These are phyloP conservation scores for Trichoderma sp. DNA, from an alignment of 2,329 filamentous ascomycete genomes.

Conservation along the genomic window DNA sequence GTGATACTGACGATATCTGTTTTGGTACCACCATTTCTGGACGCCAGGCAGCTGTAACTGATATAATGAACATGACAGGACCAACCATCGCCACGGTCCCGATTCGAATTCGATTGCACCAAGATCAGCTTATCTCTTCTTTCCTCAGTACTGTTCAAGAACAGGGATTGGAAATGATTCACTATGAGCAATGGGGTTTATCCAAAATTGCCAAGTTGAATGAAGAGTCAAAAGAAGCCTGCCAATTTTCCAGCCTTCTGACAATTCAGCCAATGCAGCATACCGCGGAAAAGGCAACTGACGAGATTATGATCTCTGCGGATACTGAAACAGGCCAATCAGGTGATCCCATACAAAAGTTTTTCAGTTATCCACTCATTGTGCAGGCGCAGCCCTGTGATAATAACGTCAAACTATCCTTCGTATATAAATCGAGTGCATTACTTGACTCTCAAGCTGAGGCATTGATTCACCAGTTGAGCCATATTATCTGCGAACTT, in stretches of 20 bases:
- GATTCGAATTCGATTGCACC: conserved; percentile 1
- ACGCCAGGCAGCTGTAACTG: conserved; percentile 29
- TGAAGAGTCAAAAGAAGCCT: conserved; percentile 24
- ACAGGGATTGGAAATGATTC: conserved; percentile 29
- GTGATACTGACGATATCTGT: conserved; percentile 34
- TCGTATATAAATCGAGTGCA: neutral
- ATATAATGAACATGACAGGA: conserved; percentile 29
- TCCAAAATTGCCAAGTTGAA: conserved; percentile 32
- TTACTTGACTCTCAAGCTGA: neutral
- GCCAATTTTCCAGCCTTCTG: conserved; percentile 32
- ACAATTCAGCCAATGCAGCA: conserved; percentile 26
- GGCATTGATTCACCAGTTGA: neutral
- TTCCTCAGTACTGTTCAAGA: conserved; percentile 26
- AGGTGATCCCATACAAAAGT: neutral
- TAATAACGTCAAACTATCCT: neutral
- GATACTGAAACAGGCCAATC: neutral
- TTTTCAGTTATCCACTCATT: conserved; percentile 20
- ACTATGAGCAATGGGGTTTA: conserved; percentile 33
- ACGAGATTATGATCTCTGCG: neutral
- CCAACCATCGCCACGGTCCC: conserved; percentile 27
- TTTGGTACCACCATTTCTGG: conserved; percentile 33
- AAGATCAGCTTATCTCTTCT: neutral
- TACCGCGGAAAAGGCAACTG: neutral
- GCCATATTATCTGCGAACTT: conserved; percentile 2
- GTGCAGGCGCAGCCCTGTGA: neutral